Evolutionary conservation across 441 rosid species (phyloP), one percentile per base, ranked within the genome.

Genomic region (Gossypium schwendimanii): DNA sequence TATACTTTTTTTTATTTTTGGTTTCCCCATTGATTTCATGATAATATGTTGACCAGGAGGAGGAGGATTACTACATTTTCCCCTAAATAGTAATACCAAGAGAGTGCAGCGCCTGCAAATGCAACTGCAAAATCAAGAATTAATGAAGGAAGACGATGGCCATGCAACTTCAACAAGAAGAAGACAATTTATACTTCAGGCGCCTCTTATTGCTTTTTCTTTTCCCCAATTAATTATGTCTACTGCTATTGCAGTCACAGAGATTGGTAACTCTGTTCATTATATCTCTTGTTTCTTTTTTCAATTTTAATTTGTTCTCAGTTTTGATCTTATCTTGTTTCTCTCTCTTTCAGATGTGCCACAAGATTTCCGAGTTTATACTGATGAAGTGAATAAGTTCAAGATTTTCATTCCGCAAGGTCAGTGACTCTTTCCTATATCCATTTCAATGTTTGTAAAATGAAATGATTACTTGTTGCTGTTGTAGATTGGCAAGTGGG

Each of bases 351-450:
- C 77, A 84, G 87, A 69, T 75, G 77, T 57, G 6, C 31, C 85
- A 31, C 86, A 77, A 23, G 80, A 86, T 76, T 81, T 85, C 54
- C 89, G 82, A 10, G 76, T 66, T 52, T 94, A 87, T 81, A 86
- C 83, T n/a, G 99, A 94, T 77, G 92, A 88, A 26, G 84, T 28
- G 33, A 94, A 94, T 86, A 94, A 88, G 82, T 94, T 88, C 79
- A 84, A 89, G 82, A 88, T 92, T 74, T 82, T 85, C 14, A 87
- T 94, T 70, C 98, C 99, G n/a, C 86, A 81, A 84, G 98, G 99
- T 87, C 52, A 70, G 61, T 58, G 26, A 45, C 9, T 23, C 26
- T 53, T 41, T 15, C 28, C 53, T 15, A 21, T 33, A 33, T 33
- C 39, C 39, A 33, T 33, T 33, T 33, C 39, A 33, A 6, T 33